Evolutionary conservation across 805 yeast genomes (phyloP).

Genomic region (Schwanniomyces polymorphus): DNA sequence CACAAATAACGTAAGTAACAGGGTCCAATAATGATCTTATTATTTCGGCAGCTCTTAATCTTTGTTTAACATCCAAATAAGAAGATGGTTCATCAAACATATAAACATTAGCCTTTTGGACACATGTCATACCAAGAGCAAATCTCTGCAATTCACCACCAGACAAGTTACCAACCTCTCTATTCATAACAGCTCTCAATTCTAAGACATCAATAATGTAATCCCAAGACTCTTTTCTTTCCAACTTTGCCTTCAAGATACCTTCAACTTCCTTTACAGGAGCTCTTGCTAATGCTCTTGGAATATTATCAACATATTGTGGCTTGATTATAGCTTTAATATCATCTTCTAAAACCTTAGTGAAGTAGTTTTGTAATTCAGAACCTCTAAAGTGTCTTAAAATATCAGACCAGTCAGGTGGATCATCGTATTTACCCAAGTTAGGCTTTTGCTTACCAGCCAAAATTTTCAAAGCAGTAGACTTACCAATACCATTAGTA

Average conservation of each 20-base stretch:
- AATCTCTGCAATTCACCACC: constrained; percentile 99
- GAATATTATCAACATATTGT: constrained; percentile 96
- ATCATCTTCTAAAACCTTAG: constrained; percentile 89
- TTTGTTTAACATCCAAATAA: constrained; percentile 96
- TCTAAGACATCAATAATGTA: constrained; percentile 70
- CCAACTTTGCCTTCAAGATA: constrained; percentile 72
- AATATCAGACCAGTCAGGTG: constrained; percentile 97
- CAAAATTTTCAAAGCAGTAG: constrained; percentile 93
- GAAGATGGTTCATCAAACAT: constrained; percentile 99
- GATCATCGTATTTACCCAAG: constrained; percentile 89
- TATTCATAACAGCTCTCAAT: constrained; percentile 68
- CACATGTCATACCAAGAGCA: constrained; percentile 96
- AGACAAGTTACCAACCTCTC: constrained; percentile 87
- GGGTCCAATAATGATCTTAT: constrained; percentile 82
- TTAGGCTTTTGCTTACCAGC: constrained; percentile 98
- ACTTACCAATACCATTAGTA: constrained; percentile 98
- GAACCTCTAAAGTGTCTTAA: constrained; percentile 92
- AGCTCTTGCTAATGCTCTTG: constrained; percentile 88
- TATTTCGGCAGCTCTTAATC: constrained; percentile 94
- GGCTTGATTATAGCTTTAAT: constrained; percentile 98
- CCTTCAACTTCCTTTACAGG: constrained; percentile 85
- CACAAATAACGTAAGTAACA: constrained; percentile 86
- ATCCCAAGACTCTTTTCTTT: constrained; percentile 67
- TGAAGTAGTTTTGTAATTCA: constrained; percentile 94
- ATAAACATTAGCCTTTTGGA: constrained; percentile 91